Conservation (phyloP, 371 early-diverging fungal species). For the Dichotomocladium elegans region DNA sequence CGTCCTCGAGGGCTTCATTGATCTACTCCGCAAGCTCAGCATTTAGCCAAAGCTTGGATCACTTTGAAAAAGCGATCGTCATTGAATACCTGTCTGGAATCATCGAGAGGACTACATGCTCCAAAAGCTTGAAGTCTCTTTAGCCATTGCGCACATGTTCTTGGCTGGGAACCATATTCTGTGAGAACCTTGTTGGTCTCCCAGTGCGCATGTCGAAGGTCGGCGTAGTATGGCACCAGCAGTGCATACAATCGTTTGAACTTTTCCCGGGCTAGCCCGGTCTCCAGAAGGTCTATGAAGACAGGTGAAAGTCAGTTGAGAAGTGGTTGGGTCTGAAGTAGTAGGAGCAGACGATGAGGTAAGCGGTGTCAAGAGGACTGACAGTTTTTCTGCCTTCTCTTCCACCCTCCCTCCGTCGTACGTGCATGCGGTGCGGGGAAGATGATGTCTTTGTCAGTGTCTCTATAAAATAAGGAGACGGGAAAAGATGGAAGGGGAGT, state of each 20-base stretch:
- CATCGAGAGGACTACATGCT: slow-evolving; percentile 46
- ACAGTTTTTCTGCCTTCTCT: too few relatives aligned
- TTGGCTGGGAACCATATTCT: slow-evolving; percentile 63
- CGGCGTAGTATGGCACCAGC: slow-evolving; percentile 69
- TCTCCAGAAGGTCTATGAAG: too few relatives aligned
- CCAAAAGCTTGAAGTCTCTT: slow-evolving; percentile 56
- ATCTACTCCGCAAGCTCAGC: slow-evolving; percentile 4
- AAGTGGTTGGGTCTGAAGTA: too few relatives aligned
- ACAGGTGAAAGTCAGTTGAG: too few relatives aligned
- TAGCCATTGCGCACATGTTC: slow-evolving; percentile 63
- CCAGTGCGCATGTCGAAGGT: slow-evolving; percentile 59
- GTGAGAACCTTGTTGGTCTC: slow-evolving; percentile 70
- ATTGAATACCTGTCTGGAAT: slow-evolving; percentile 48
- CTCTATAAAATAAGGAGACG: too few relatives aligned
- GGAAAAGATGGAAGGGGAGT: too few relatives aligned
- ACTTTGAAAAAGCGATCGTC: background rate
- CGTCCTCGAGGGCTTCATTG: slow-evolving; percentile 52
- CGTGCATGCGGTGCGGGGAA: background rate
- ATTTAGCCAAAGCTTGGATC: background rate
- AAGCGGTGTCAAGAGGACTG: too few relatives aligned
- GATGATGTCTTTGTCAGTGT: slow-evolving; percentile 1
- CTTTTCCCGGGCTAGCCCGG: slow-evolving; percentile 60
- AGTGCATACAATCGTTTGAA: slow-evolving; percentile 64
- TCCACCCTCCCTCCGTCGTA: too few relatives aligned
- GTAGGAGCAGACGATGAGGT: too few relatives aligned